Base-by-base conservation (phyloP, 345 rosid species). In the Camelina neglecta region DNA sequence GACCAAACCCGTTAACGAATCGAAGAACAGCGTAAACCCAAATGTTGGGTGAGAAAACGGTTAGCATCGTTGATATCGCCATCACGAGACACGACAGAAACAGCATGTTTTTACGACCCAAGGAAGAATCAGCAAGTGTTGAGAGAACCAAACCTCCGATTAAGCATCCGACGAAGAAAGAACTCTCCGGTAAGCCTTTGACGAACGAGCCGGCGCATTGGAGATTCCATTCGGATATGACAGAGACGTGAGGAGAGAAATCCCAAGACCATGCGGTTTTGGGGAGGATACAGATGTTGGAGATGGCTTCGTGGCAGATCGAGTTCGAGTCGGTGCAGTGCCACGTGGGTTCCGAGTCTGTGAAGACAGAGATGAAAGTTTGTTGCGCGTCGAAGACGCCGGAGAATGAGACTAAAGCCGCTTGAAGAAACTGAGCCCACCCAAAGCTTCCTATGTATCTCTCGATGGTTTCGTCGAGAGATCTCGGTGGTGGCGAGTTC, bases 361-460 rank as follows among this genome's bases (percentile, higher is more conserved):
- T 82, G 78, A 84, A 87, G 23, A 87, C 84, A 36, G 81, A 83
- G 26, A 89, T 78, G 75, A 89, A 87, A 1, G 92, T 82, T 56
- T 89, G 95, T 47, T 89, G 92, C 5, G 87, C 92, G 51, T 87
- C 92, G 69, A 89, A 89, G 24, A 82, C 44, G 55, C 84, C 76
- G 4, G 92, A 74, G 59, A 82, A 59, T 0, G 95, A 87, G 10
- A 89, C 92, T 26, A 89, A 76, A 5, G 79, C 10, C 18, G 85
- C 81, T 74, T 89, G 94, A 5, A 82, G 10, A 50, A 82, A 68
- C 79, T 84, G 90, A n/a, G 81, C 81, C 76, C 76, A 77, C 3
- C 81, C 76, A 16, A 77, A 77, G 21, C 16, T 55, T 47, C 81
- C 81, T 4, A 77, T 77, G 72, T 65, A 77, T 1, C 16, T 39